These are phyloP conservation scores for Silene coronaria DNA, from an alignment of 179 eudicot genomes.

Conservation along the genomic window DNA sequence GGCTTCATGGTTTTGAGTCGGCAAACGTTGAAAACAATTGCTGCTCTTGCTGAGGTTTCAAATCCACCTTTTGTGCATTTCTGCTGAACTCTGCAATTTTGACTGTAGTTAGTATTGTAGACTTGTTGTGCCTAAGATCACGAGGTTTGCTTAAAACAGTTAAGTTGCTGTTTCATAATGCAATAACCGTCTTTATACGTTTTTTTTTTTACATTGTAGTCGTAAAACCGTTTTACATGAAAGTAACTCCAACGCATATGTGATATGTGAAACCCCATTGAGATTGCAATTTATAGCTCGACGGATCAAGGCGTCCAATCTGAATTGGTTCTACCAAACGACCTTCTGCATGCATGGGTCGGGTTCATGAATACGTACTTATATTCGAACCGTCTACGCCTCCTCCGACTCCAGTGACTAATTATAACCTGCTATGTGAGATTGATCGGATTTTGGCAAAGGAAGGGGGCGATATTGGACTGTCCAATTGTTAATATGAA, in stretches of 20 bases:
- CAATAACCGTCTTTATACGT: no score
- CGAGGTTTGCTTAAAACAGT: background rate
- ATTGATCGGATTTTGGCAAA: background rate
- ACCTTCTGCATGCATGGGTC: no score
- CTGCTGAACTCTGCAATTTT: background rate
- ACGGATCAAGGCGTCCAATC: no score
- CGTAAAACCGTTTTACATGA: no score
- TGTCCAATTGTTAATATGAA: no score
- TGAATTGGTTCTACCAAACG: no score
- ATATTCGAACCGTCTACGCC: background rate
- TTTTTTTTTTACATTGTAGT: no score
- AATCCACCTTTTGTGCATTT: background rate
- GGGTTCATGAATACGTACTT: no score
- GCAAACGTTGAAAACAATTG: background rate
- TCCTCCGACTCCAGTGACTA: background rate
- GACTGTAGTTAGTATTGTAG: background rate
- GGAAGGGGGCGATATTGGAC: no score
- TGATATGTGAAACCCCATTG: no score
- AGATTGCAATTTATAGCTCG: no score
- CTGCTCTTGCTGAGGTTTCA: background rate
- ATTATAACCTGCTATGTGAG: background rate
- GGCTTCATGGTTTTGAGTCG: constrained; percentile 26
- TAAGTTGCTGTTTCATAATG: background rate
- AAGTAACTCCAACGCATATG: no score
- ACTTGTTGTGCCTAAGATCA: background rate